A percentile compares a stretch with the other conserved stretches of the same genome.
These are phyloP conservation scores for Aphanomyces stellatus DNA, from an alignment of 352 stramenopile genomes.

Conservation along the genomic window DNA sequence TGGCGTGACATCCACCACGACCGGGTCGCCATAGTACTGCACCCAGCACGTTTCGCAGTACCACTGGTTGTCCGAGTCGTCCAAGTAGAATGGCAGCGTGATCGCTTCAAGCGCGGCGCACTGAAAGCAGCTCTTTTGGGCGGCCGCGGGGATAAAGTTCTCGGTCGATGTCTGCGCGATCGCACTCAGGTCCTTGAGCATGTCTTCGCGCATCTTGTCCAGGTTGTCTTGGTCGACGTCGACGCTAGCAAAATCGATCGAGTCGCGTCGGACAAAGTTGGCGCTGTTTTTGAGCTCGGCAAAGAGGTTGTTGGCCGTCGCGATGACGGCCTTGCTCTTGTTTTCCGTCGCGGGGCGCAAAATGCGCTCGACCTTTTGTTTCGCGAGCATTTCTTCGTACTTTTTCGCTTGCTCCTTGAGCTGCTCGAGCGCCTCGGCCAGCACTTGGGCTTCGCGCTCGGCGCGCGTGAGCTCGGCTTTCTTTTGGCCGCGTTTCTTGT, in stretches of 20 bases:
- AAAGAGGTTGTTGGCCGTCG: conserved; percentile 76
- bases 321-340: conserved; percentile 67
- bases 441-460: conserved; percentile 57
- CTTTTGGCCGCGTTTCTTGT: conserved; percentile 23
- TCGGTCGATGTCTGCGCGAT: conserved; percentile 59
- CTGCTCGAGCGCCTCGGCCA: conserved; percentile 75
- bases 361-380: conserved; percentile 59
- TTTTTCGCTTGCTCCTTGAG: conserved; percentile 78
- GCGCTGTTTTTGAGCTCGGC: conserved; percentile 62
- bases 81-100: conserved; percentile 26
- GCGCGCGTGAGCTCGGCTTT: conserved; percentile 65
- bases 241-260: conserved; percentile 49
- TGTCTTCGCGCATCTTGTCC: conserved; percentile 46
- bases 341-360: conserved; percentile 56
- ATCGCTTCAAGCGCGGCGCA: conserved; percentile 56
- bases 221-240: conserved; percentile 29
- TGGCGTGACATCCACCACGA: not conserved
- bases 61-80: conserved; percentile 66
- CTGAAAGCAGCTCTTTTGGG: conserved; percentile 68
- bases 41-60: conserved; percentile 87
- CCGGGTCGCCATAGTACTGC: conserved; percentile 38
- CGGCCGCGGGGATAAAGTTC: conserved; percentile 46
- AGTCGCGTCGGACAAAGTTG: conserved; percentile 65
- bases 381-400: conserved; percentile 72
- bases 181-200: conserved; percentile 66